phyloP scores from a whole-genome alignment of 78 protist genomes.

The Dictyostelium purpureum region DNA sequence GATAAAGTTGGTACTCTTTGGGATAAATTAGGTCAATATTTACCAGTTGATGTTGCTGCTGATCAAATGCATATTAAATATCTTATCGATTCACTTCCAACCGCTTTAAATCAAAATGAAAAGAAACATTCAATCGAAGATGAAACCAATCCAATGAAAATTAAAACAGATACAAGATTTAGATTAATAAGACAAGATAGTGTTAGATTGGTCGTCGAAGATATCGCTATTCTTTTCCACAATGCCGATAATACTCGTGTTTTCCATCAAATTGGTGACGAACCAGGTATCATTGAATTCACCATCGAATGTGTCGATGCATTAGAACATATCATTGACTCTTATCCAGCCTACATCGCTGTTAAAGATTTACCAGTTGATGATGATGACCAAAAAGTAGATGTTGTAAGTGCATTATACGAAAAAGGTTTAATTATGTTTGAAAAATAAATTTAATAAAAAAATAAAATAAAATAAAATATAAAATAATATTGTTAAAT shows the following conservation, averaged over 20 bases:
- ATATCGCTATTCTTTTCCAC: slow-evolving; percentile 58
- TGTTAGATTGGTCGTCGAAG: slow-evolving; percentile 58
- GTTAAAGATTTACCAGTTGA: slow-evolving; percentile 65
- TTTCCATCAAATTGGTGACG: slow-evolving; percentile 46
- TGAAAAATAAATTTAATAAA: slow-evolving; percentile 14
- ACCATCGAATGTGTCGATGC: slow-evolving; percentile 69
- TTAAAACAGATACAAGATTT: not conserved
- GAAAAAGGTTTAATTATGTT: slow-evolving; percentile 77
- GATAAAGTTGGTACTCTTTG: slow-evolving; percentile 41
- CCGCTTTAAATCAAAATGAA: slow-evolving; percentile 15
- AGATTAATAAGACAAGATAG: slow-evolving; percentile 9
- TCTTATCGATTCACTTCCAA: slow-evolving; percentile 26
- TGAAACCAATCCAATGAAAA: not conserved
- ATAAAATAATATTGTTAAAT: no score
- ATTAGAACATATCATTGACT: slow-evolving; percentile 48
- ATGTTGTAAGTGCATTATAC: slow-evolving; percentile 53
- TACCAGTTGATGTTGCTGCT: slow-evolving; percentile 55
- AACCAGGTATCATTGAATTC: slow-evolving; percentile 60
- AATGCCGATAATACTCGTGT: slow-evolving; percentile 55
- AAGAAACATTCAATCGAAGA: slow-evolving; percentile 38
- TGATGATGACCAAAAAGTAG: slow-evolving; percentile 42
- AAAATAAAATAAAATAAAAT: not conserved
- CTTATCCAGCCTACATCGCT: slow-evolving; percentile 53
- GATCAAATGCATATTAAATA: slow-evolving; percentile 46
- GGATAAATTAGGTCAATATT: slow-evolving; percentile 27